A percentile compares a stretch with the other conserved stretches of the same genome.
These are phyloP conservation scores for Globisporangium parvum DNA, from an alignment of 352 stramenopile genomes.

Conservation along the genomic window DNA sequence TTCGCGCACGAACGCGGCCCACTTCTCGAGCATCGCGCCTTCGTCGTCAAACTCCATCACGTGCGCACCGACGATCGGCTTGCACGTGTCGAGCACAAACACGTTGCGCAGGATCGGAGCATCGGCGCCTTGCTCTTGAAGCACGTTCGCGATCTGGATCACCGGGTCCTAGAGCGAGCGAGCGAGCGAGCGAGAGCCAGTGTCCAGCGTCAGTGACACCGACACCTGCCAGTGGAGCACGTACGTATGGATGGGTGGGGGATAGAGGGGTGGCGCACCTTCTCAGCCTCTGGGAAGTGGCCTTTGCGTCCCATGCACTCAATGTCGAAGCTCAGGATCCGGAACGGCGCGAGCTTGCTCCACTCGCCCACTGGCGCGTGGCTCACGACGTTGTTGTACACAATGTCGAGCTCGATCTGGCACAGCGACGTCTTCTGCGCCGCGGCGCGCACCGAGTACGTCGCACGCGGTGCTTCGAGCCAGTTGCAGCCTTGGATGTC, in stretches of 20 bases:
- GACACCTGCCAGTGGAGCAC: background rate
- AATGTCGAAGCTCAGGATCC: slow-evolving; percentile 99
- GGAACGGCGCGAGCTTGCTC: slow-evolving; percentile 95
- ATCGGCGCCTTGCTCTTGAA: slow-evolving; percentile 86
- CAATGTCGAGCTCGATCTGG: slow-evolving; percentile 97
- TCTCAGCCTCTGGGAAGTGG: slow-evolving; percentile 85
- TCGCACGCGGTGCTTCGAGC: slow-evolving; percentile 91
- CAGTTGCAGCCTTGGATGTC: slow-evolving; percentile 97
- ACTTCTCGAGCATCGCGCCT: slow-evolving; percentile 96
- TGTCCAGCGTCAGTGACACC: background rate
- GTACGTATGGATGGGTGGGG: too few species aligned
- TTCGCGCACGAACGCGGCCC: slow-evolving; percentile 93
- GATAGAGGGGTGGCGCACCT: slow-evolving; percentile 17
- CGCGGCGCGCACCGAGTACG: slow-evolving; percentile 82
- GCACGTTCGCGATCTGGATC: slow-evolving; percentile 98
- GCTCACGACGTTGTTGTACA: slow-evolving; percentile 95
- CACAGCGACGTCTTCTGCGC: slow-evolving; percentile 84
- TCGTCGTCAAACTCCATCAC: slow-evolving; percentile 96
- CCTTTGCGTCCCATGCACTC: slow-evolving; percentile 99
- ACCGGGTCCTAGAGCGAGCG: slow-evolving; percentile 91
- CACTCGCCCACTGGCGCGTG: slow-evolving; percentile 93
- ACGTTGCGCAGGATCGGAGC: slow-evolving; percentile 90
- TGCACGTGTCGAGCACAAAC: slow-evolving; percentile 96
- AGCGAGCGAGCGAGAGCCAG: background rate
- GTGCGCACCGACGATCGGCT: slow-evolving; percentile 97